Base-by-base conservation (phyloP, 2,329 filamentous ascomycete species). In the Tolypocladium ovalisporum region DNA sequence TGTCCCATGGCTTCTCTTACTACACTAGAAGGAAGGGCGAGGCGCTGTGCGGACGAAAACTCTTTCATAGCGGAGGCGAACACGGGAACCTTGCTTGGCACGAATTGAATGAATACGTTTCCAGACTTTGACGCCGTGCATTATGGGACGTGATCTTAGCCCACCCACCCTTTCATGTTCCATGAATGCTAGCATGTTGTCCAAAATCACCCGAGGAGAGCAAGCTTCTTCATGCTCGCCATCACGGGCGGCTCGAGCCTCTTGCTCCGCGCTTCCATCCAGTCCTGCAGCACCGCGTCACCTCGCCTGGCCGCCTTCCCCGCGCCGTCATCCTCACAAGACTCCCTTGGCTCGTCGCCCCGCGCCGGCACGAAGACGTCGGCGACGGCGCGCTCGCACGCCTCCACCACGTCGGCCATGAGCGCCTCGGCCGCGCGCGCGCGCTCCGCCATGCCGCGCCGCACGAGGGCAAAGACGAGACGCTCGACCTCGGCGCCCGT, bases 381-480 rank as follows among this genome's bases (percentile, higher is more conserved):
- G 12, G 73, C 76, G 19, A 91, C 77, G 49, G 87, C 87, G 9
- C 75, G 77, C 61, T 73, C 73, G 69, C 90, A 96, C 60, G 84
- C 80, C 51, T 82, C 84, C 12, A 90, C 75, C 0, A 97, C 86
- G 61, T 94, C 90, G 6, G 74, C 79, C 74, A 93, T 84, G 32
- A 89, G 80, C 10, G 76, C 79, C 71, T 94, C 88, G 3, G 96
- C 82, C 8, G 90, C 88, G 17, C 84, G 79, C 5, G 91, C 94
- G 54, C 91, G 81, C 76, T 97, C 94, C 51, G 89, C 80, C 94
- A 97, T 97, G 24, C 83, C 83, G 37, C 94, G 77, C 57, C 91
- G 81, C 60, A 91, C 78, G 58, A 97, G 75, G 0, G 88, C 91
- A 62, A 88, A 85, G 0, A 96, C 81, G 9, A 97, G 78, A 19